Percentiles rank a stretch among this genome's conserved stretches.
phyloP scores from a whole-genome alignment of 2,329 filamentous ascomycete genomes.

The Cladosporium sp. region DNA sequence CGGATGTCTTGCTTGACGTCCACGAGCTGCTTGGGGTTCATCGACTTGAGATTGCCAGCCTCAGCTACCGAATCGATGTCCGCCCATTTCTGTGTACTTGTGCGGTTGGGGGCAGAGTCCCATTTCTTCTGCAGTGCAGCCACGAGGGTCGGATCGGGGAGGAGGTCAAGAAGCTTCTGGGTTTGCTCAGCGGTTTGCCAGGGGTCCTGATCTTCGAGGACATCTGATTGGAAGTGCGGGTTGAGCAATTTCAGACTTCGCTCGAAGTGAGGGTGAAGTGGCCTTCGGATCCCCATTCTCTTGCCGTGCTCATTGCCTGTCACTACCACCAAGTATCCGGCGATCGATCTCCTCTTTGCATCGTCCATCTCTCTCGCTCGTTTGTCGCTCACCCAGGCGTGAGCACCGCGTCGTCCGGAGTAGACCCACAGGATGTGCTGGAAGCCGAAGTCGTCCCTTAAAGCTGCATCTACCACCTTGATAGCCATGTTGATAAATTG shows the following conservation, averaged over 20 bases:
- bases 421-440: slow-evolving; percentile 98
- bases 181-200: slow-evolving; percentile 66
- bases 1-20: slow-evolving; percentile 95
- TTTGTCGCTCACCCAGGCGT: slow-evolving; percentile 97
- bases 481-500: slow-evolving; percentile 97
- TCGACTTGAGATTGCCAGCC: slow-evolving; percentile 64
- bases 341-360: slow-evolving; percentile 74
- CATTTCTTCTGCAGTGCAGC: slow-evolving; percentile 83
- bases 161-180: slow-evolving; percentile 71
- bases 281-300: slow-evolving; percentile 80
- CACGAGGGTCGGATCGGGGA: slow-evolving; percentile 73
- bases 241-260: slow-evolving; percentile 82
- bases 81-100: slow-evolving; percentile 79
- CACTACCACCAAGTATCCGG: slow-evolving; percentile 85
- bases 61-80: slow-evolving; percentile 86
- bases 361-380: slow-evolving; percentile 80
- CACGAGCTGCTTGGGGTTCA: slow-evolving; percentile 54
- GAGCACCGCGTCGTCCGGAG: slow-evolving; percentile 88
- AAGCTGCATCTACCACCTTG: slow-evolving; percentile 78
- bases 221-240: slow-evolving; percentile 73
- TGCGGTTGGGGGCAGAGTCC: slow-evolving; percentile 72
- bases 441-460: slow-evolving; percentile 94
- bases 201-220: slow-evolving; percentile 79
- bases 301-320: slow-evolving; percentile 78
- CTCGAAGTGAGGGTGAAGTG: slow-evolving; percentile 80